These are phyloP conservation scores for Eimeria brunetti DNA, from an alignment of 169 alveolate genomes.

Conservation along the genomic window DNA sequence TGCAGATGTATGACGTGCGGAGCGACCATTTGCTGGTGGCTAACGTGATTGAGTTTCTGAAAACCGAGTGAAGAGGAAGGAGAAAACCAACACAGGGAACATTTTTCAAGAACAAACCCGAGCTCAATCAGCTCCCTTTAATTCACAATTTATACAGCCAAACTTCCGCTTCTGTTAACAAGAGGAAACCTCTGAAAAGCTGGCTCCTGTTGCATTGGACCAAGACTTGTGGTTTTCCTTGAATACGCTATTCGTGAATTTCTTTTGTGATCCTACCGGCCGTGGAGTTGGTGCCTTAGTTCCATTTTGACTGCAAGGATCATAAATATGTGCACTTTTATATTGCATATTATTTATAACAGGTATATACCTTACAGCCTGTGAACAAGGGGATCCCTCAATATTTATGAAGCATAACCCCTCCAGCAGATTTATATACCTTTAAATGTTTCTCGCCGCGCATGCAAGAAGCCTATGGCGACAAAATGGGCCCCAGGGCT, in stretches of 20 bases:
- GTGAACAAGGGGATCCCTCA: background rate
- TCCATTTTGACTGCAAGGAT: background rate
- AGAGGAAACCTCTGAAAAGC: too few species aligned
- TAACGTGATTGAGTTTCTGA: slow-evolving; percentile 19
- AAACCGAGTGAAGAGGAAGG: background rate
- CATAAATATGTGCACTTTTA: too few species aligned
- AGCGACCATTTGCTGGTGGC: slow-evolving; percentile 43
- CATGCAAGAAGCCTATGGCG: too few species aligned
- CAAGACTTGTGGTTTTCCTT: background rate
- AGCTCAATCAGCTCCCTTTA: background rate
- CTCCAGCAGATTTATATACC: background rate
- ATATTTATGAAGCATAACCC: too few species aligned
- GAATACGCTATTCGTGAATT: background rate
- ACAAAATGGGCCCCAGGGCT: too few species aligned
- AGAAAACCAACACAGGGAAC: background rate
- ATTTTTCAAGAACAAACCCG: background rate
- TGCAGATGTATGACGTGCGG: slow-evolving; percentile 10
- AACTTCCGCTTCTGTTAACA: too few species aligned
- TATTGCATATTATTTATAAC: background rate
- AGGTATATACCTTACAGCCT: background rate
- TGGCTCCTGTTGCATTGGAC: too few species aligned
- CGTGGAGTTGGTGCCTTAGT: background rate
- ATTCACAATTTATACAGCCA: background rate
- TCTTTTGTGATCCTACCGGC: background rate
- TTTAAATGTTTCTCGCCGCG: too few species aligned